These are phyloP conservation scores for Epichloe scottii DNA, from an alignment of 2,329 filamentous ascomycete species.

Conservation along the genomic window DNA sequence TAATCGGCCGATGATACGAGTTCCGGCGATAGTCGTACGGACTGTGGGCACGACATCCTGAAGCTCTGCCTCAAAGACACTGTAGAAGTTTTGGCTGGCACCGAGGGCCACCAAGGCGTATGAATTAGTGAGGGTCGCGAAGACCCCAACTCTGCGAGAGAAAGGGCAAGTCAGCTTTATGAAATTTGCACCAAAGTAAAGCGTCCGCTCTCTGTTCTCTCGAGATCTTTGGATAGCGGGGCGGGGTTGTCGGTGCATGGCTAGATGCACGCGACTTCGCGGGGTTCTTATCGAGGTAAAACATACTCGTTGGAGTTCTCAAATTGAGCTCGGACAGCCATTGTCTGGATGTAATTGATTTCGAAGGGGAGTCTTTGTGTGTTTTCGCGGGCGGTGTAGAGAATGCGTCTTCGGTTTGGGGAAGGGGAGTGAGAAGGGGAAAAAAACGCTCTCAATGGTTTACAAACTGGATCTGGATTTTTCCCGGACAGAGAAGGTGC, in stretches of 20 bases:
- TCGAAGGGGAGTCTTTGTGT: neutral
- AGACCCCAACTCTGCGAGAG: slow-evolving; percentile 72
- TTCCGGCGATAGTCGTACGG: slow-evolving; percentile 92
- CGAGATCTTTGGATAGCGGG: slow-evolving; percentile 10
- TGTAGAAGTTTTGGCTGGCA: slow-evolving; percentile 98
- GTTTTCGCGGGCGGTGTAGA: neutral
- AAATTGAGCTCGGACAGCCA: slow-evolving; percentile 64
- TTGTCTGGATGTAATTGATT: slow-evolving; percentile 21
- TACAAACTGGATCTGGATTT: slow-evolving; percentile 2
- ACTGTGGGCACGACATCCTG: slow-evolving; percentile 96
- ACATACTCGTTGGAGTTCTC: slow-evolving; percentile 85
- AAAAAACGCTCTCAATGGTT: neutral
- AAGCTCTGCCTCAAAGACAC: slow-evolving; percentile 93
- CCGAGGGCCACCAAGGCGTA: slow-evolving; percentile 91
- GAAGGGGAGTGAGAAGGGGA: neutral
- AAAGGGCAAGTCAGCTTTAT: neutral
- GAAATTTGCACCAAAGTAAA: neutral
- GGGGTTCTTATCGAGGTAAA: neutral
- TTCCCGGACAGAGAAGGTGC: neutral
- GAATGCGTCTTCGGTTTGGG: neutral
- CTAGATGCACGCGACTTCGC: neutral
- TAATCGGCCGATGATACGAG: slow-evolving; percentile 87
- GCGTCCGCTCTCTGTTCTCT: neutral
- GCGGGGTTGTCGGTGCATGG: slow-evolving; percentile 10
- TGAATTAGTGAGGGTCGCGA: slow-evolving; percentile 91